Percentiles rank a stretch among this genome's conserved stretches.
Evolutionary conservation across 2,329 filamentous ascomycete species (phyloP).

Genomic region (Tolypocladium paradoxum): DNA sequence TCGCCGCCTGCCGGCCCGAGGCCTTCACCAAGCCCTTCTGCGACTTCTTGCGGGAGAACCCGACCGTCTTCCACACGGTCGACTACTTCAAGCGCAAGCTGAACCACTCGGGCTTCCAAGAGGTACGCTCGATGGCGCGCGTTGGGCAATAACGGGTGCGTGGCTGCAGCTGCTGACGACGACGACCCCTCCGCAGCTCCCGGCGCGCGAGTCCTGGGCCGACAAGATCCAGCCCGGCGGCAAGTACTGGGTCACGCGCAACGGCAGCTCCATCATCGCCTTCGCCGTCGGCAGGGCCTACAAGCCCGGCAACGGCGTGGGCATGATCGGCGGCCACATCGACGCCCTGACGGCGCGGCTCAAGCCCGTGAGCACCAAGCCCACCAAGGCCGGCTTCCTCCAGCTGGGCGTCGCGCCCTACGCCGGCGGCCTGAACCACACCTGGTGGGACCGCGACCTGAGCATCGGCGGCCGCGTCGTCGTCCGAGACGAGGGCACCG

Average conservation of each 20-base stretch:
- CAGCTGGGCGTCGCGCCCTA: constrained; percentile 91
- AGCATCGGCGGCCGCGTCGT: constrained; percentile 83
- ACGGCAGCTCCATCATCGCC: constrained; percentile 75
- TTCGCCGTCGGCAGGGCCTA: constrained; percentile 77
- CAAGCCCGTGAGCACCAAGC: constrained; percentile 81
- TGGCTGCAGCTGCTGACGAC: no score
- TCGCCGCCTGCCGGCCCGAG: constrained; percentile 38
- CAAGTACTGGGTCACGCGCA: constrained; percentile 82
- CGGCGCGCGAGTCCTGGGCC: constrained; percentile 68
- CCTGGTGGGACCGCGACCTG: constrained; percentile 96
- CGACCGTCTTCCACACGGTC: constrained; percentile 88
- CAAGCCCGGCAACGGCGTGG: constrained; percentile 73
- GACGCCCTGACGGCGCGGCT: constrained; percentile 84
- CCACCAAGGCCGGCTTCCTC: constrained; percentile 73
- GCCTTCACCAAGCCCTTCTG: constrained; percentile 75
- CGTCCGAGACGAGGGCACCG: constrained; percentile 58
- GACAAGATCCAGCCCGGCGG: constrained; percentile 63
- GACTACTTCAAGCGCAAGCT: constrained; percentile 67
- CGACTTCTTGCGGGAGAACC: constrained; percentile 79
- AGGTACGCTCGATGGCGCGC: constrained; percentile 31
- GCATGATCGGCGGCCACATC: constrained; percentile 84
- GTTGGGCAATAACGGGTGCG: no score
- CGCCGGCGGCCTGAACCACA: constrained; percentile 73
- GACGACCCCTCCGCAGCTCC: constrained; percentile 37
- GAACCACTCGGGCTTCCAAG: constrained; percentile 59